Percentiles rank a stretch among this genome's conserved stretches.
These are phyloP conservation scores for Diacronema lutheri DNA, from an alignment of 78 protist species.

Conservation along the genomic window DNA sequence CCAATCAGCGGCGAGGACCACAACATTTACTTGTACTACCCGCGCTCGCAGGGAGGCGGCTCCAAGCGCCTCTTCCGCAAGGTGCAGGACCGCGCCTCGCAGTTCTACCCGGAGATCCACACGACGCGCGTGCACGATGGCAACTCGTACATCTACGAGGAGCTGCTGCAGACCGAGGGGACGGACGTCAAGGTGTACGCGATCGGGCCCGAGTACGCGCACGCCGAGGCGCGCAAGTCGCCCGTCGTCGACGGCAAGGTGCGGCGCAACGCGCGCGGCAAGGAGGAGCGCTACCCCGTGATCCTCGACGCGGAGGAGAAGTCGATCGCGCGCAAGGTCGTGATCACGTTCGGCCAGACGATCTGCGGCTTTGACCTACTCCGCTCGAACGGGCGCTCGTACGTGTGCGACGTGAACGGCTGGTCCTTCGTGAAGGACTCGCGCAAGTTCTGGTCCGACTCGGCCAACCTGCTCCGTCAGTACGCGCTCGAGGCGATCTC, in stretches of 20 bases:
- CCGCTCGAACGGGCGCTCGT: constrained; percentile 2
- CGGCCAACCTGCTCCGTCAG: constrained; percentile 39
- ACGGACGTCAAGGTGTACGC: constrained; percentile 77
- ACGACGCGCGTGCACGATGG: constrained; percentile 43
- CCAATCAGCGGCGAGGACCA: constrained; percentile 89
- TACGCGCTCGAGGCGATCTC: background rate
- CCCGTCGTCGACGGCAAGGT: constrained; percentile 94
- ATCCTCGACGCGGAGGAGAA: constrained; percentile 52
- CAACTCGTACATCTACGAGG: constrained; percentile 84
- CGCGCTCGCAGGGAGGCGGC: constrained; percentile 77
- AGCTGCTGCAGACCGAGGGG: constrained; percentile 60
- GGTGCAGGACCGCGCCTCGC: constrained; percentile 62
- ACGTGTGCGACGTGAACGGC: constrained; percentile 96
- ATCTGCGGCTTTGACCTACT: constrained; percentile 13
- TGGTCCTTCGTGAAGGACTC: constrained; percentile 86
- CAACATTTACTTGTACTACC: constrained; percentile 86
- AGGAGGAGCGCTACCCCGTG: constrained; percentile 71
- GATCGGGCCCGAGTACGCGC: constrained; percentile 75
- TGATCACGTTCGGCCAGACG: constrained; percentile 69
- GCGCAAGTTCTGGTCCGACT: constrained; percentile 42
- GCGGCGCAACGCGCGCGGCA: constrained; percentile 74
- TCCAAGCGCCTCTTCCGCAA: constrained; percentile 85
- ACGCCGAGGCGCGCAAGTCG: constrained; percentile 91
- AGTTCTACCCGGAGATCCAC: constrained; percentile 41
- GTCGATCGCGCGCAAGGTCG: constrained; percentile 51